phyloP scores from a whole-genome alignment of 257 asterid species.

The Schizonepeta tenuifolia region DNA sequence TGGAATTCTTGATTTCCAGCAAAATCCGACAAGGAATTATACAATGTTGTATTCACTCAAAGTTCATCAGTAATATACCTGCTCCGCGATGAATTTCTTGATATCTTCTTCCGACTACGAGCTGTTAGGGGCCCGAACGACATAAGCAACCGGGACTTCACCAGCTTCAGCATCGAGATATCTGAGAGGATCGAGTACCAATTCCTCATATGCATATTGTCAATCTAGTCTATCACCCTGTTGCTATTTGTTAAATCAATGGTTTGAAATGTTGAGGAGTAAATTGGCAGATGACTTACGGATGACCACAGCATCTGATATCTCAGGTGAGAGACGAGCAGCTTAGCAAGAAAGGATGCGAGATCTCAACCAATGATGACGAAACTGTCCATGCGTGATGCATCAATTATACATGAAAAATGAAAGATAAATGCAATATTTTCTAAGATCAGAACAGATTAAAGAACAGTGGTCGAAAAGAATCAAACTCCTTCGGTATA shows the following conservation, averaged over 20 bases:
- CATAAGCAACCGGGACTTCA: constrained; percentile 86
- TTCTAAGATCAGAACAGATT: neutral
- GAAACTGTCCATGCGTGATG: neutral
- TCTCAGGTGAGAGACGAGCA: constrained; percentile 93
- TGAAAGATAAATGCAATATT: neutral
- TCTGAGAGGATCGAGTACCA: constrained; percentile 40
- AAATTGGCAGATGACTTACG: constrained; percentile 56
- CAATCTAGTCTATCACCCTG: too few relatives aligned
- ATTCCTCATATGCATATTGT: too few relatives aligned
- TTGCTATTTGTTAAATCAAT: neutral
- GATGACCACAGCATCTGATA: constrained; percentile 89
- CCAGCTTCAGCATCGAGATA: constrained; percentile 99
- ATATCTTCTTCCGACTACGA: constrained; percentile 83
- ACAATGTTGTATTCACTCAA: too few relatives aligned
- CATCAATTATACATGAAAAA: neutral
- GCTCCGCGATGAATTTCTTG: constrained; percentile 80
- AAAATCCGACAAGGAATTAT: too few relatives aligned
- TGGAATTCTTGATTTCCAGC: too few relatives aligned
- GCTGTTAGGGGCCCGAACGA: constrained; percentile 84
- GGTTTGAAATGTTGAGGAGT: neutral
- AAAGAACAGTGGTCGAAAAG: neutral
- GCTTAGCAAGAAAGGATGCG: constrained; percentile 42
- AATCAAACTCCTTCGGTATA: neutral
- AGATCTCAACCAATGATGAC: neutral
- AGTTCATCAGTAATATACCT: constrained; percentile 47